A percentile compares a stretch with the other conserved stretches of the same genome.
Evolutionary conservation across 164 flowering plant genomes (phyloP).

Genomic region (Chimonanthus salicifolius): DNA sequence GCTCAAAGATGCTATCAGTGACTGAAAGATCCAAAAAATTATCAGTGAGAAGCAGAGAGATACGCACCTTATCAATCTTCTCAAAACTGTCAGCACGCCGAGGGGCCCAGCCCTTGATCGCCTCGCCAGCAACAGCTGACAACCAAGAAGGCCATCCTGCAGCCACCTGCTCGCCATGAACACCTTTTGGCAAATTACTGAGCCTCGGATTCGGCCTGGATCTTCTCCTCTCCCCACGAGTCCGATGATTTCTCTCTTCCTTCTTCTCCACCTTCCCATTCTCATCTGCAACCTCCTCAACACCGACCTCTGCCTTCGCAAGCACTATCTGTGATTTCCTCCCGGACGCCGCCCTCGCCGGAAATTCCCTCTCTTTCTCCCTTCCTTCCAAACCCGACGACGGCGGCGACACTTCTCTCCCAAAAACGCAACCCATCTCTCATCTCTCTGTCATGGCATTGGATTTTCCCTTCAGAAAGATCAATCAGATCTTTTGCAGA

Average conservation of each 20-base stretch:
- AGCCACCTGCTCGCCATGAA: conserved; percentile 53
- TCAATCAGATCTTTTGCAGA: not conserved
- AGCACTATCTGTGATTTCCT: conserved; percentile 17
- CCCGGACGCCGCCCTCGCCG: not conserved
- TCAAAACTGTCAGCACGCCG: conserved; percentile 46
- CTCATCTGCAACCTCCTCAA: conserved; percentile 15
- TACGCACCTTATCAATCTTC: conserved; percentile 42
- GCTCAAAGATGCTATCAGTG: too few relatives aligned
- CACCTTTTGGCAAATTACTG: conserved; percentile 34
- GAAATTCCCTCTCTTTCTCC: conserved; percentile 13
- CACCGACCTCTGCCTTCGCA: conserved; percentile 11
- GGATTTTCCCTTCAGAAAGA: conserved; percentile 3
- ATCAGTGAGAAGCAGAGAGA: not conserved
- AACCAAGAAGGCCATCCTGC: conserved; percentile 63
- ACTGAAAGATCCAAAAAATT: too few relatives aligned
- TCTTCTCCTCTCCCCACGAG: conserved; percentile 24
- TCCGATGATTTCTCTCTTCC: conserved; percentile 8
- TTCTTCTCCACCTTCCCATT: conserved; percentile 22
- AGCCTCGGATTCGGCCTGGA: conserved; percentile 31
- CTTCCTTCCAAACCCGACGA: conserved; percentile 5
- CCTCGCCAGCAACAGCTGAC: conserved; percentile 51
- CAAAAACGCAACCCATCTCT: conserved; percentile 51
- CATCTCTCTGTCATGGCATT: conserved; percentile 14
- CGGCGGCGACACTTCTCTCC: conserved; percentile 24
- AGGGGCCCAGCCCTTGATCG: conserved; percentile 51